Base-by-base conservation (phyloP, 2,329 filamentous ascomycete genomes). In the Graphium sp. region DNA sequence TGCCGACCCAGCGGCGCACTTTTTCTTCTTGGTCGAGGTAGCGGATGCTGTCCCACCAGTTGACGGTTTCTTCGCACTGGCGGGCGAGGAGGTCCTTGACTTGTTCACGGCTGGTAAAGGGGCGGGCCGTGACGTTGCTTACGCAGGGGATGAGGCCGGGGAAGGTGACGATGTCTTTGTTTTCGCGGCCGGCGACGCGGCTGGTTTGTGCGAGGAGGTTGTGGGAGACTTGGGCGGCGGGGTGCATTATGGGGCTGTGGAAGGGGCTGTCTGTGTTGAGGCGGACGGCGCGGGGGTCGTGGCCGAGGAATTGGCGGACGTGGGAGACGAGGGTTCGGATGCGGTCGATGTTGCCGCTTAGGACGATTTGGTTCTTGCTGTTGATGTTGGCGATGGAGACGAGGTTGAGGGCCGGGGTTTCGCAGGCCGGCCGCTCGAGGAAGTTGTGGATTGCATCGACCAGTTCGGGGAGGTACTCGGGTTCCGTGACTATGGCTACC, bases 371-470 rank as follows among this genome's bases (percentile, higher is more conserved):
- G 47, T 93, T 93, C 56, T 84, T 89, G 49, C 76, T 82, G 56
- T 95, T 95, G 54, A 92, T 74, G 52, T 95, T 94, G 34, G 84
- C 87, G 40, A 95, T 84, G 39, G 78, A 60, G 28, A 94, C 85
- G 50, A 92, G 80, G 45, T 89, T 70, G 31, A 91, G 83, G 4
- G 82, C 71, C 12, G 80, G 77, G 18, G 74, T 53, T 39, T 79
- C 66, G 27, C 65, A 64, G 28, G 22, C 7, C 9, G 22, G 18
- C 39, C 79, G 69, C 11, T 74, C 76, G 11, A 91, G 66, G 40
- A 93, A 92, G 37, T 80, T 76, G 45, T 76, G 64, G 34, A 93
- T 81, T 3, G 78, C 74, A 32, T 63, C 61, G 33, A 92, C 68
- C 30, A 94, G 60, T 5, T 60, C 50, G 9, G 60, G 52, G 33